These are phyloP conservation scores for Fusarium sp. DNA, from an alignment of 2,329 filamentous ascomycete genomes.

Conservation along the genomic window DNA sequence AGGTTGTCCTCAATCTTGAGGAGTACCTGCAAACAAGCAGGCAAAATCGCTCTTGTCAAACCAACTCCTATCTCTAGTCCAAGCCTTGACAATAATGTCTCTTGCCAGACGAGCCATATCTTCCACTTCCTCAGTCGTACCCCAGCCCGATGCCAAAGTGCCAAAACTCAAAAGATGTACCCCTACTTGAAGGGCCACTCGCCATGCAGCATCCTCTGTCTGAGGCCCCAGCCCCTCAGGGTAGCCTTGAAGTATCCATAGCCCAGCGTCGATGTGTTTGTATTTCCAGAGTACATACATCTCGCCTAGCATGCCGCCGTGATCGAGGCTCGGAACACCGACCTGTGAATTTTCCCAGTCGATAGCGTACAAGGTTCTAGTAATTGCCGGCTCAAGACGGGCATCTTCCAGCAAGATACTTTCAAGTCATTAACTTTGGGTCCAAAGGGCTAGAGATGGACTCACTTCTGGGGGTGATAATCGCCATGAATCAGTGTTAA, in stretches of 20 bases:
- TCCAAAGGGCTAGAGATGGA: fast-evolving
- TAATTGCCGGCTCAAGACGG: background rate
- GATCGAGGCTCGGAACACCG: background rate
- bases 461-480: slow-evolving; percentile 4
- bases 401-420: background rate
- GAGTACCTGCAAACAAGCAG: background rate
- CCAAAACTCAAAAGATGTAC: slow-evolving; percentile 18
- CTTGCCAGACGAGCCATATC: background rate
- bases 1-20: too few relatives aligned
- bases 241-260: slow-evolving; percentile 1
- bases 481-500: background rate
- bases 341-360: slow-evolving; percentile 11
- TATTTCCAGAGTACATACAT: background rate
- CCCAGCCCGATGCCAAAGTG: background rate
- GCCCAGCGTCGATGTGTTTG: background rate
- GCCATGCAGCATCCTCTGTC: background rate
- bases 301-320: slow-evolving; percentile 14
- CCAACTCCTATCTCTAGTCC: background rate
- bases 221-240: background rate
- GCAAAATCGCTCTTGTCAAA: background rate
- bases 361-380: background rate
- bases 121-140: background rate
- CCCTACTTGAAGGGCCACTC: background rate
- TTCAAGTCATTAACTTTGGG: fast-evolving
- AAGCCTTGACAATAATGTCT: background rate